Evolutionary conservation across 768 basidiomycete genomes (phyloP).

Genomic region (Agrocybe chaxingu): DNA sequence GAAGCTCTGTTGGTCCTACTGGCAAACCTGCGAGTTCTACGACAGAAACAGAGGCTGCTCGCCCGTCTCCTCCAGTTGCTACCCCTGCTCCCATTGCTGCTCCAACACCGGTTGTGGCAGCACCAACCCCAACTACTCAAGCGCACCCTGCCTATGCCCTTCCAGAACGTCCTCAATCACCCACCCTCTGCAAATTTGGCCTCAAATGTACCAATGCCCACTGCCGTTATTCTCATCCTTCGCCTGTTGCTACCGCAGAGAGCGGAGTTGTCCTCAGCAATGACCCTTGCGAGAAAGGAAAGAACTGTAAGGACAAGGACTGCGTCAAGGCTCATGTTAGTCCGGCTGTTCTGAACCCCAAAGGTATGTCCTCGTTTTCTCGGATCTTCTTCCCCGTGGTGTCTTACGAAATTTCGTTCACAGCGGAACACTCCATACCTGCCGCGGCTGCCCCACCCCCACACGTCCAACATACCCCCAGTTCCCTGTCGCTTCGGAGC

Average conservation of each 20-base stretch:
- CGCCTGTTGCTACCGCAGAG: conserved; percentile 93
- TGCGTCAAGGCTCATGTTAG: conserved; percentile 91
- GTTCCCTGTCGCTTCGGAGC: conserved; percentile 68
- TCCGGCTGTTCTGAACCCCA: conserved; percentile 72
- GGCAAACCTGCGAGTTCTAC: conserved; percentile 1
- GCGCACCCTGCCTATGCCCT: conserved; percentile 44
- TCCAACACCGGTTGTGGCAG: conserved; percentile 19
- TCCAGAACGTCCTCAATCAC: conserved; percentile 82
- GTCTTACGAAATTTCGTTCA: conserved; percentile 12
- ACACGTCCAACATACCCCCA: conserved; percentile 25
- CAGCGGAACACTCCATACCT: conserved; percentile 37
- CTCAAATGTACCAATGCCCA: conserved; percentile 87
- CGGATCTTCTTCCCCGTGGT: conserved; percentile 4
- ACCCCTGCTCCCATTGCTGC: conserved; percentile 12
- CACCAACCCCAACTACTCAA: conserved; percentile 20
- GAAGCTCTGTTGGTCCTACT: conserved; percentile 15
- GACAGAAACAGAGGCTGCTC: conserved; percentile 3
- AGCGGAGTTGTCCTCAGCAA: conserved; percentile 94
- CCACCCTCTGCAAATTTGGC: conserved; percentile 90
- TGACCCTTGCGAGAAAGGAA: conserved; percentile 88
- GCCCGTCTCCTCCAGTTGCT: conserved; percentile 22
- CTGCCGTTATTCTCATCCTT: conserved; percentile 92
- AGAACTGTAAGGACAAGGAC: conserved; percentile 89
- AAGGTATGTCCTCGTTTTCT: conserved; percentile 38
- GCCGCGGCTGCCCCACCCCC: conserved; percentile 26